Evolutionary conservation across 2,329 filamentous ascomycete genomes (phyloP), one percentile per base, ranked within the genome.

Genomic region (Neurospora crassa): DNA sequence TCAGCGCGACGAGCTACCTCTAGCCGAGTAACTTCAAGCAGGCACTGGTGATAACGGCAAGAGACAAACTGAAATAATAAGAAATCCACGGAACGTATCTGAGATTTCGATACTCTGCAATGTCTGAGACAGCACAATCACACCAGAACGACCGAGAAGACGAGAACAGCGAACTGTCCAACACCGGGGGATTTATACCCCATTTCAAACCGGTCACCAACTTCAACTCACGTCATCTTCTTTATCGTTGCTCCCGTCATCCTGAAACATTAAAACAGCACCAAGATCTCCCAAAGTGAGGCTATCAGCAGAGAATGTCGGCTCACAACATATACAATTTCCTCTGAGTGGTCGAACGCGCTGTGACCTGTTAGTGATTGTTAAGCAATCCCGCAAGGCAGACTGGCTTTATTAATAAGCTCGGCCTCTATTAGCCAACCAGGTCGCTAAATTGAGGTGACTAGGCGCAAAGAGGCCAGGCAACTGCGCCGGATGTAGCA

Each of bases 161-260:
- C 5, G 24, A 69, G 67, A 45, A 37, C 72, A 67, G 67, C 3
- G 34, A 7, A 18, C 16, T 20, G 2, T 3, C 8, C n/a, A 53
- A 29, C 12, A 8, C 29, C 43, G 71, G 73, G 73, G 74, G 72
- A 73, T 74, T 72, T 74, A 74, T 72, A 73, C 59, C 37, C 2
- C n/a, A 59, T 20, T 43, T 24, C 37, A 18, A 18, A 14, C 5
- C 1, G 16, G 1, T 12, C 47, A 16, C 20, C 20, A 24, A 14
- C 11, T 5, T 10, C 11, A 20, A 2, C 2, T 53, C 45, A 11
- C 20, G 24, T 53, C 1, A 53, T 16, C 18, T 47, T 59, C 18
- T 47, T 16, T 3, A 24, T 59, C 20, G 14, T 7, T 16, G 24
- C 42, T 16, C 6, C 14, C 42, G 1, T 37, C 1, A 37, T 37